These are phyloP conservation scores for Endotrypanum monterogeii DNA, from an alignment of 208 protist genomes.

Conservation along the genomic window DNA sequence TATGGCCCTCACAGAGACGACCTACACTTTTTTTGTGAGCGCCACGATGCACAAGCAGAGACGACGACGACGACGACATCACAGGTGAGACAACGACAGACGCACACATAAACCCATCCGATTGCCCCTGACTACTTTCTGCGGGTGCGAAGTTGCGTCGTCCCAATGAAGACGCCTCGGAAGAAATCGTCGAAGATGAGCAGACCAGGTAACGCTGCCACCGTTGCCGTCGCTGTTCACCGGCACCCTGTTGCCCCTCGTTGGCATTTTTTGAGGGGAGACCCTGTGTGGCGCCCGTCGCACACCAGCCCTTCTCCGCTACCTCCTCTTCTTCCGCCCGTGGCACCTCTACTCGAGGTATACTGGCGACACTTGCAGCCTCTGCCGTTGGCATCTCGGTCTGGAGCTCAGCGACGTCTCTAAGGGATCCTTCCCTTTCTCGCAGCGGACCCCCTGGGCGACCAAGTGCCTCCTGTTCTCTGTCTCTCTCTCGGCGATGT, in stretches of 20 bases:
- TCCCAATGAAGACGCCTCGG: not conserved
- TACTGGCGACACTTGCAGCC: not conserved
- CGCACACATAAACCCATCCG: not conserved
- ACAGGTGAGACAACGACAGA: not conserved
- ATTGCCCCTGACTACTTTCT: not conserved
- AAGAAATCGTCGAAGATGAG: slow-evolving; percentile 2
- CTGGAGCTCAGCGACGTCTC: not conserved
- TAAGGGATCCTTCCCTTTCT: not conserved
- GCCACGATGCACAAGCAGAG: not conserved
- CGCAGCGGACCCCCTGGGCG: not conserved
- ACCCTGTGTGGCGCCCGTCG: no score
- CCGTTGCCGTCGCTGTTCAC: not conserved
- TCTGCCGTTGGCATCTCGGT: not conserved
- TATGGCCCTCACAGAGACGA: not conserved
- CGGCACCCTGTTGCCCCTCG: not conserved
- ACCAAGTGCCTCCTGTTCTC: not conserved
- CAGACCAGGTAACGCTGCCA: slow-evolving; percentile 11
- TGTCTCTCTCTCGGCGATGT: not conserved
- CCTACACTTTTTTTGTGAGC: no score
- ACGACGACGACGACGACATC: not conserved
- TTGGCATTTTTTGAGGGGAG: not conserved
- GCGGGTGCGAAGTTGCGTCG: not conserved
- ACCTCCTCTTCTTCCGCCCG: not conserved
- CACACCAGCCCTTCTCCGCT: not conserved
- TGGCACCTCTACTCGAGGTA: not conserved